Evolutionary conservation across 257 asterid genomes (phyloP).

Genomic region (Capsicum pubescens): DNA sequence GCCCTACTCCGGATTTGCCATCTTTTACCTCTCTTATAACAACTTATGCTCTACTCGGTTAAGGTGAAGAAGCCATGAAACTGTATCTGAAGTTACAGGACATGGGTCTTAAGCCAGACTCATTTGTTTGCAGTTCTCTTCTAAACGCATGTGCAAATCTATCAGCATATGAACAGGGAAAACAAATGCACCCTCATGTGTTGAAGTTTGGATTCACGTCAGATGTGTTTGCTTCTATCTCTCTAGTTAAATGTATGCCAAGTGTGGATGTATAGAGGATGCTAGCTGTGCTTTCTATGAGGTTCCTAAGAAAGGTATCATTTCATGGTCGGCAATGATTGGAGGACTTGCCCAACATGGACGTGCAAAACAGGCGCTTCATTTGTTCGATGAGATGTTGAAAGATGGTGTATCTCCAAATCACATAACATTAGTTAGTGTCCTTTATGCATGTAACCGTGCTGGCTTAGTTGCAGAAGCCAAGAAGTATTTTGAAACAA

Average conservation of each 20-base stretch:
- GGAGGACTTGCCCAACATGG: conserved; percentile 25
- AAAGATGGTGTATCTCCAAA: background rate
- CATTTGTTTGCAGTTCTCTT: conserved; percentile 25
- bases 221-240: background rate
- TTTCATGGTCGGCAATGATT: conserved; percentile 23
- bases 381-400: background rate
- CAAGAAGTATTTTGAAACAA: conserved; percentile 7
- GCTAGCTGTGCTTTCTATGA: conserved; percentile 10
- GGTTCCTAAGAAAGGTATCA: conserved; percentile 2
- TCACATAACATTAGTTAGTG: conserved; percentile 21
- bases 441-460: conserved; percentile 22
- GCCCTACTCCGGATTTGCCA: conserved; percentile 9
- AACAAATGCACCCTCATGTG: conserved; percentile 13
- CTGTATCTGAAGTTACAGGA: conserved; percentile 1
- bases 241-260: conserved; percentile 16
- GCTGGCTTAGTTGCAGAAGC: conserved; percentile 23
- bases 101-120: conserved; percentile 17
- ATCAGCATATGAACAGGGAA: conserved; percentile 1
- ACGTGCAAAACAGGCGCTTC: conserved; percentile 16
- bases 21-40: conserved; percentile 28
- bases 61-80: conserved; percentile 23
- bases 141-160: conserved; percentile 19
- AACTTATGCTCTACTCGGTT: conserved; percentile 1
- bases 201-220: background rate
- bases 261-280: conserved; percentile 23